Percentiles rank a stretch among this genome's conserved stretches.
phyloP scores from a whole-genome alignment of 2,329 filamentous ascomycete species.

The Anisogramma anomala region DNA sequence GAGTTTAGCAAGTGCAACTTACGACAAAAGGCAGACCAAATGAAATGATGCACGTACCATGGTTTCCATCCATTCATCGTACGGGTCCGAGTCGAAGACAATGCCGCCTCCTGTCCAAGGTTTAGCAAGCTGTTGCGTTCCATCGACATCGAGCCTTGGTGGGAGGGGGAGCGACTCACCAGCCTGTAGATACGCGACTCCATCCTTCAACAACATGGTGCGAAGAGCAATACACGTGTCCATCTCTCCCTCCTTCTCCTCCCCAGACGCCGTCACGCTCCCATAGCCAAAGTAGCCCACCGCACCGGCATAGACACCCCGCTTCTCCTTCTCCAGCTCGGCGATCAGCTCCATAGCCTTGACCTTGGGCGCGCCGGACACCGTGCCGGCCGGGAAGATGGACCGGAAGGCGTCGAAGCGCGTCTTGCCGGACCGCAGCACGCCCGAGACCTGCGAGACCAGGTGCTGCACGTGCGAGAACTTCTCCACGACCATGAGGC shows the following conservation, averaged over 20 bases:
- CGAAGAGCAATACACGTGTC: slow-evolving; percentile 72
- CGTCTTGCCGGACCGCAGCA: slow-evolving; percentile 72
- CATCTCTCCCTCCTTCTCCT: slow-evolving; percentile 71
- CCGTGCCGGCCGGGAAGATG: slow-evolving; percentile 94
- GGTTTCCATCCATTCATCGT: slow-evolving; percentile 91
- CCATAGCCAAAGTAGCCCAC: slow-evolving; percentile 95
- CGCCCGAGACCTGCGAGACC: slow-evolving; percentile 86
- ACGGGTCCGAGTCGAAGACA: slow-evolving; percentile 83
- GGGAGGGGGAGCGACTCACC: slow-evolving; percentile 32
- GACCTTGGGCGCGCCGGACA: slow-evolving; percentile 91
- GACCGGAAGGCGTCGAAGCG: slow-evolving; percentile 92
- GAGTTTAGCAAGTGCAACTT: slow-evolving; percentile 29
- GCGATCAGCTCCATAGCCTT: slow-evolving; percentile 95
- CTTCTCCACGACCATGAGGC: slow-evolving; percentile 84
- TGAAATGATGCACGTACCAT: slow-evolving; percentile 32
- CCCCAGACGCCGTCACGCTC: slow-evolving; percentile 51
- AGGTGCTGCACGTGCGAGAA: slow-evolving; percentile 98
- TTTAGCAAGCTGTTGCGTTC: background rate
- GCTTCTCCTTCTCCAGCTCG: slow-evolving; percentile 85
- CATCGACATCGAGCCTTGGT: background rate
- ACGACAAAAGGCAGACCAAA: no score
- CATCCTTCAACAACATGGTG: slow-evolving; percentile 91
- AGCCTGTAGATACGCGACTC: slow-evolving; percentile 82
- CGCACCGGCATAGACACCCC: slow-evolving; percentile 88
- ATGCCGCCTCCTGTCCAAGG: slow-evolving; percentile 59